phyloP scores from a whole-genome alignment of 345 rosid species.

The Salix purpurea region DNA sequence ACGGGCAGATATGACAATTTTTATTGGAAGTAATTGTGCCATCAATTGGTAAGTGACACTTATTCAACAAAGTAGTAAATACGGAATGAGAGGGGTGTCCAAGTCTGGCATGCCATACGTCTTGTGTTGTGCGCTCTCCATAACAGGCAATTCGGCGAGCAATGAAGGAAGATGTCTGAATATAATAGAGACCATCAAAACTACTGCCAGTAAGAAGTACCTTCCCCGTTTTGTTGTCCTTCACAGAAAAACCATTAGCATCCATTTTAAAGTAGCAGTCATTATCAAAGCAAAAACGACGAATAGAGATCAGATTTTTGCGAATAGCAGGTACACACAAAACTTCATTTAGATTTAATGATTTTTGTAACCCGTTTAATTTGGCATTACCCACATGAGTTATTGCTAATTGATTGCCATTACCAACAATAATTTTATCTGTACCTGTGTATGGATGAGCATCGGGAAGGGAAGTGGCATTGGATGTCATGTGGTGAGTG shows the following conservation, averaged over 20 bases:
- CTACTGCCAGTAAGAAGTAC: background rate
- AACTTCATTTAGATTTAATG: background rate
- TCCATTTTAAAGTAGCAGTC: too few species aligned
- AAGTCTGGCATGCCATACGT: background rate
- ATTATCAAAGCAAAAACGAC: too few species aligned
- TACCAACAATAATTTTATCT: background rate
- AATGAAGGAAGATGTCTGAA: too few species aligned
- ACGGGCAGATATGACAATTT: too few species aligned
- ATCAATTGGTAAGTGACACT: background rate
- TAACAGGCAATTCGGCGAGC: background rate
- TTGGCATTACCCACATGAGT: background rate
- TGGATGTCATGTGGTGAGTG: background rate
- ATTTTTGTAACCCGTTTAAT: too few species aligned
- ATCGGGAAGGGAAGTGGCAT: accelerated
- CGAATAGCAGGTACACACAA: too few species aligned
- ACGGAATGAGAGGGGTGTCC: background rate
- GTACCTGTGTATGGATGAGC: background rate
- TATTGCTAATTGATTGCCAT: background rate
- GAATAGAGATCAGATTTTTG: too few species aligned
- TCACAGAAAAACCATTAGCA: too few species aligned
- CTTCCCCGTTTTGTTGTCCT: too few species aligned
- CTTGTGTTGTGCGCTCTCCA: background rate
- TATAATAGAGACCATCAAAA: too few species aligned
- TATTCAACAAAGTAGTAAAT: too few species aligned
- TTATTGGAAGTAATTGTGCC: background rate